Evolutionary conservation across 306 rosid genomes (phyloP).

Genomic region (Casuarina equisetifolia): DNA sequence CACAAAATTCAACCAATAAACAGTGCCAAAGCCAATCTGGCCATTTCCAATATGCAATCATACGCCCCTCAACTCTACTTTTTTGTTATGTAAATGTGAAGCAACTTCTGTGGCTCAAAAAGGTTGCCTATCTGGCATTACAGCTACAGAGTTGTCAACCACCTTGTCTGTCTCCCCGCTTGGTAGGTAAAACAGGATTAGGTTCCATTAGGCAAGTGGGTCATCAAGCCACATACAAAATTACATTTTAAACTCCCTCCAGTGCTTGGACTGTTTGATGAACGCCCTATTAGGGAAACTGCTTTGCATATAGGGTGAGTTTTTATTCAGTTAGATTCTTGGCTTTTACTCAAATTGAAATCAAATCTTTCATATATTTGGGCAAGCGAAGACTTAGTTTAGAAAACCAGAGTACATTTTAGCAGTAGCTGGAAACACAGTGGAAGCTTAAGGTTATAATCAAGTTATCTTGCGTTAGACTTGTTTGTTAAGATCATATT

Average conservation of each 20-base stretch:
- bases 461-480: too few relatives aligned
- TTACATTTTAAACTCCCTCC: not conserved
- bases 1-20: not conserved
- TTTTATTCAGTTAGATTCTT: too few relatives aligned
- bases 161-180: constrained; percentile 14
- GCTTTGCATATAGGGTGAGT: too few relatives aligned
- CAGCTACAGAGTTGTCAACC: constrained; percentile 6
- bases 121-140: constrained; percentile 14
- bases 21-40: not conserved
- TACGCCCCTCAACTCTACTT: not conserved
- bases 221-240: not conserved
- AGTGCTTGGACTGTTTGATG: too few relatives aligned
- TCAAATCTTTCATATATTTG: too few relatives aligned
- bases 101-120: constrained; percentile 19
- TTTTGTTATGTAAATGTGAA: constrained; percentile 31
- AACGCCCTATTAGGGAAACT: too few relatives aligned
- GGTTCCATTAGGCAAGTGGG: not conserved
- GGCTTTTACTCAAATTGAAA: too few relatives aligned
- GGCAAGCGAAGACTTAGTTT: too few relatives aligned
- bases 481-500: too few relatives aligned
- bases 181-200: constrained; percentile 32
- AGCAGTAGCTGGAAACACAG: too few relatives aligned
- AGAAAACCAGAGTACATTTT: too few relatives aligned
- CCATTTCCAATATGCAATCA: not conserved
- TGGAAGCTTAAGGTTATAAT: too few relatives aligned